Evolutionary conservation across 208 protist species (phyloP), one percentile per base, ranked within the genome.

Genomic region (Naegleria fowleri): DNA sequence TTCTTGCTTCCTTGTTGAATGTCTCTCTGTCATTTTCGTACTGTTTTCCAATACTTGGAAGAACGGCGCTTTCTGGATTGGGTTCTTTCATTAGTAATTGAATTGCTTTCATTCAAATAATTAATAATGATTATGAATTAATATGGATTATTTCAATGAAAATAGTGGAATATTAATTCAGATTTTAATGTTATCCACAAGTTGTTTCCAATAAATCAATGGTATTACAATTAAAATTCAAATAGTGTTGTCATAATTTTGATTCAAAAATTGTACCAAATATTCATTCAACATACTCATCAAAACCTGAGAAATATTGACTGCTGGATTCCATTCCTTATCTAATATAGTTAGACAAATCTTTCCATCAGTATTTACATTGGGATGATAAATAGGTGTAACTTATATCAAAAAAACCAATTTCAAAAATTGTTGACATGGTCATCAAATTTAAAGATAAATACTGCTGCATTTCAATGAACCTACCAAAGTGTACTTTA

Each of bases 331-430:
- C 87, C 87, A 98, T 93, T 99, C 96, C 87, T 98, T 95, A 92
- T 99, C 99, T 90, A 99, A 93, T 87, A 99, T 99, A 94, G 99
- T 98, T 15, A 99, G 94, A 94, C 98, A 99, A 92, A 99, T 99
- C 5, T 38, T 38, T 41, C 86, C 86, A 9, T 52, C 11, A 19
- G 25, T 41, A 40, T 89, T 89, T 19, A 89, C 41, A 67, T 89
- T 89, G 55, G 86, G 86, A 39, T 89, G 86, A 40, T 89, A 89
- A 29, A 89, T 67, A 67, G 39, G 39, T 40, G 86, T 89, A 16
- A 40, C 55, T 67, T 1, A 1, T 9, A 48, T 48, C 5, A 48
- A 48, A 48, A 1, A 48, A 7, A 9, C 7, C 43, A 48, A 48
- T 1, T 48, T 48, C 43, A 1, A 48, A 48, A 48, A 48, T 48